These are phyloP conservation scores for Helichrysum umbraculigerum DNA, from an alignment of 129 eudicot genomes.

Conservation along the genomic window DNA sequence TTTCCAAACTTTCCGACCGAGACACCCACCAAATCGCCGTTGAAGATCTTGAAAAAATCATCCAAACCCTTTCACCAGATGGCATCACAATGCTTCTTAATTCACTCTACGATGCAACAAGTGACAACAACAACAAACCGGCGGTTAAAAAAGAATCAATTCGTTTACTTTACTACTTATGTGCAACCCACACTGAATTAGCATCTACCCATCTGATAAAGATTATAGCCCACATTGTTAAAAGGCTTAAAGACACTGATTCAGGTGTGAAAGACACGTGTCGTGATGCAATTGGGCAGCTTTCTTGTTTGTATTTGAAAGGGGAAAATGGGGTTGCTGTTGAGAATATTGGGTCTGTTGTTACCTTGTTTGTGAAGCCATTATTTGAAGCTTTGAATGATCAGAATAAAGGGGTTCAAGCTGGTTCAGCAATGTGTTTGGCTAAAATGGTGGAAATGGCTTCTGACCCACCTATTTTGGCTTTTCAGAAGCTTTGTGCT, in stretches of 20 bases:
- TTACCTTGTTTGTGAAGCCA: constrained; percentile 78
- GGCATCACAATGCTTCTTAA: constrained; percentile 81
- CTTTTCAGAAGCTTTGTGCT: constrained; percentile 51
- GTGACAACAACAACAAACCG: constrained; percentile 48
- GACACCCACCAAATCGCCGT: constrained; percentile 97
- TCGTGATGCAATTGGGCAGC: constrained; percentile 72
- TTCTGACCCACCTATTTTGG: constrained; percentile 55
- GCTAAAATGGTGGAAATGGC: constrained; percentile 87
- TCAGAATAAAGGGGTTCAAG: constrained; percentile 82
- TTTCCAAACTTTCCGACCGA: constrained; percentile 86
- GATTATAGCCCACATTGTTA: constrained; percentile 73
- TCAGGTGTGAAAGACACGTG: constrained; percentile 81
- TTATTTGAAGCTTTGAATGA: constrained; percentile 88
- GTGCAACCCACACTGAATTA: constrained; percentile 66
- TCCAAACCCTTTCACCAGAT: constrained; percentile 71
- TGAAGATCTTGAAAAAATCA: constrained; percentile 80
- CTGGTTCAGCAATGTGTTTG: constrained; percentile 81
- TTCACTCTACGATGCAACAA: constrained; percentile 74
- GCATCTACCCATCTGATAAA: constrained; percentile 74
- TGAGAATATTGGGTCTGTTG: constrained; percentile 57
- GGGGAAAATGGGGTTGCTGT: constrained; percentile 42
- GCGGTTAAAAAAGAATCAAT: constrained; percentile 77
- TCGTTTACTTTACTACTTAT: constrained; percentile 61
- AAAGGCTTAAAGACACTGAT: constrained; percentile 78
- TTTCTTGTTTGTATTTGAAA: constrained; percentile 61